Conservation (phyloP, 768 basidiomycete genomes). For the Paxillus involutus region DNA sequence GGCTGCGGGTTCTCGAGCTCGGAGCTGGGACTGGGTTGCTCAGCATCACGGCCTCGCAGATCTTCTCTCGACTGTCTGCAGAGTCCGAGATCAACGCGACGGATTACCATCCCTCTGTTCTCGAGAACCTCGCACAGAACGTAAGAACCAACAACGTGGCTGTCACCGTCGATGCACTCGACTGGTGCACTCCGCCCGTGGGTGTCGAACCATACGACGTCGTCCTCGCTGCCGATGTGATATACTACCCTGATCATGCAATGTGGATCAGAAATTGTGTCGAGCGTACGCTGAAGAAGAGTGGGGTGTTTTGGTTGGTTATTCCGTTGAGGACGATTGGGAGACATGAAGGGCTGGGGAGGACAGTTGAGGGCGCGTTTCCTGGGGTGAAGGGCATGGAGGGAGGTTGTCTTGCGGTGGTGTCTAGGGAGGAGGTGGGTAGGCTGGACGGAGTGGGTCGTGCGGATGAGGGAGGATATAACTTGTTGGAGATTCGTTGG, state of each 20-base stretch:
- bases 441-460: constrained; percentile 58
- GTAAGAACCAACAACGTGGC: constrained; percentile 50
- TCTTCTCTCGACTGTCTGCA: constrained; percentile 29
- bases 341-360: constrained; percentile 57
- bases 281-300: constrained; percentile 41
- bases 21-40: constrained; percentile 84
- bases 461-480: constrained; percentile 70
- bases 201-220: constrained; percentile 54
- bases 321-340: constrained; percentile 67
- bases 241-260: constrained; percentile 73
- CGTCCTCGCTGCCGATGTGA: constrained; percentile 76
- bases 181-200: constrained; percentile 60
- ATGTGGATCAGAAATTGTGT: constrained; percentile 67
- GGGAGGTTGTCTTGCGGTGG: constrained; percentile 40
- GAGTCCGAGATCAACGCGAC: constrained; percentile 55
- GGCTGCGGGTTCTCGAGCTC: constrained; percentile 65
- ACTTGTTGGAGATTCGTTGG: constrained; percentile 76
- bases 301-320: constrained; percentile 70
- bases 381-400: constrained; percentile 11
- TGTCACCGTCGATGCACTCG: constrained; percentile 51
- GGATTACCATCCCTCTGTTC: constrained; percentile 77
- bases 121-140: constrained; percentile 65
- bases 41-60: constrained; percentile 63
- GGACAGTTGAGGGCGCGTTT: constrained; percentile 59
- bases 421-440: constrained; percentile 46